Evolutionary conservation across 2,329 filamentous ascomycete species (phyloP), one percentile per base, ranked within the genome.

Genomic region (Amphichorda felina): DNA sequence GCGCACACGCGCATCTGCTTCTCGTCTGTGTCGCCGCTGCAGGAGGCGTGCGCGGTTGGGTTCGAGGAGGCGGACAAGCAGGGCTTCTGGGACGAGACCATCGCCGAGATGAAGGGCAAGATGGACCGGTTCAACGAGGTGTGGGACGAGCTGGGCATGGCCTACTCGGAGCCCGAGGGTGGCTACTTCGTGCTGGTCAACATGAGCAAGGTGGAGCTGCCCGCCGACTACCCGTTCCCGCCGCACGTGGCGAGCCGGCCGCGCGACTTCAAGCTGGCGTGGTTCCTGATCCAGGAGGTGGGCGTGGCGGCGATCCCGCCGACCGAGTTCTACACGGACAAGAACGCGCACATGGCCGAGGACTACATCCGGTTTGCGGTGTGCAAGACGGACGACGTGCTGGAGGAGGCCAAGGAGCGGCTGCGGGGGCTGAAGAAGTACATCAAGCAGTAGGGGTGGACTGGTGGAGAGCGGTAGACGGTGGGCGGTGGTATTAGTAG

Each of bases 151-250:
- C 70, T 89, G 6, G 73, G 68, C 13, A 66, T 89, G 34, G 81
- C 82, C 4, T 94, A 89, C 64, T 89, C 85, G 2, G 82, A 94
- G 40, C 91, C 91, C 4, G 88, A 98, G 57, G 91, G 91, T 36
- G 91, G 91, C 15, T 98, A 98, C 66, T 98, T 98, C 53, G 85
- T 98, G 27, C 75, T 98, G 36, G 91, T 85, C 43, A 98, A 98
- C 63, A 79, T 96, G 69, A 68, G 75, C 38, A 88, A 89, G 54
- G 85, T 98, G 38, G 76, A 82, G 54, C 55, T 98, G 5, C 91
- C 91, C 0, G 70, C 70, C 4, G 78, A 79, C 53, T 98, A 96
- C 56, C 73, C 80, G 0, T 96, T 96, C 66, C 91, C 91, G 19
- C 68, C 79, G 2, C 86, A 95, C 53, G 89, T 98, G 25, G 84